These are phyloP conservation scores for Aspergillus ibericus DNA, from an alignment of 2,329 filamentous ascomycete genomes.

Conservation along the genomic window DNA sequence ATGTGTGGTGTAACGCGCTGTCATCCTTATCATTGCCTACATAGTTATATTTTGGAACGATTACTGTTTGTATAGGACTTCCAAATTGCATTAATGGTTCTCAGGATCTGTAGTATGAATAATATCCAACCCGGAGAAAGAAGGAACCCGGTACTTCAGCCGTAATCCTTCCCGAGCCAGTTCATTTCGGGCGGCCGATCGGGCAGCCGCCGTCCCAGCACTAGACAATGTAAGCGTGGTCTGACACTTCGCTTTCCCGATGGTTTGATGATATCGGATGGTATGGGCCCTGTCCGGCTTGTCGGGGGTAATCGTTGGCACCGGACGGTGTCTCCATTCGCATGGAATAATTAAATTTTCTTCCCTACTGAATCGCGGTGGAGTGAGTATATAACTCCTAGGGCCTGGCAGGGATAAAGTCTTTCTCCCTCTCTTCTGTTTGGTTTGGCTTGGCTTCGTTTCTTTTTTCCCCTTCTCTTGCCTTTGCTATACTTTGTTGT, in stretches of 20 bases:
- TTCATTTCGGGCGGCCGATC: constrained; percentile 14
- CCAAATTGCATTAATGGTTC: too few species aligned
- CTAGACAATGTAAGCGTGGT: constrained; percentile 9
- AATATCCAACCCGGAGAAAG: too few species aligned
- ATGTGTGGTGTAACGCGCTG: neutral
- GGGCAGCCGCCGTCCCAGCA: constrained; percentile 11
- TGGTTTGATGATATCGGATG: constrained; percentile 7
- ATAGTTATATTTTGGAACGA: too few species aligned
- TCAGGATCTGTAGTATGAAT: too few species aligned
- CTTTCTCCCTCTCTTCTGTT: neutral
- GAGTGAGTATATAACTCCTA: neutral
- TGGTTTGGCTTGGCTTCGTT: neutral
- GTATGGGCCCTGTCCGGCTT: neutral
- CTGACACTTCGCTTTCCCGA: constrained; percentile 15
- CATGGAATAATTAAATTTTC: neutral
- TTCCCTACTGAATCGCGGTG: neutral
- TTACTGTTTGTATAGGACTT: too few species aligned
- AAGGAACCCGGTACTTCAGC: neutral
- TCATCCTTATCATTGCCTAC: too few species aligned
- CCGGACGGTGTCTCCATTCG: neutral
- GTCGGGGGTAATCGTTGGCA: neutral
- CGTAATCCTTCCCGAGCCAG: neutral
- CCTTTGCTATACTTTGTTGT: neutral
- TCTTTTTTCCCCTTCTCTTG: neutral
- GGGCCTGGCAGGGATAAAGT: constrained; percentile 2